phyloP scores from a whole-genome alignment of 2,329 filamentous ascomycete species.

The Talaromyces sp. region DNA sequence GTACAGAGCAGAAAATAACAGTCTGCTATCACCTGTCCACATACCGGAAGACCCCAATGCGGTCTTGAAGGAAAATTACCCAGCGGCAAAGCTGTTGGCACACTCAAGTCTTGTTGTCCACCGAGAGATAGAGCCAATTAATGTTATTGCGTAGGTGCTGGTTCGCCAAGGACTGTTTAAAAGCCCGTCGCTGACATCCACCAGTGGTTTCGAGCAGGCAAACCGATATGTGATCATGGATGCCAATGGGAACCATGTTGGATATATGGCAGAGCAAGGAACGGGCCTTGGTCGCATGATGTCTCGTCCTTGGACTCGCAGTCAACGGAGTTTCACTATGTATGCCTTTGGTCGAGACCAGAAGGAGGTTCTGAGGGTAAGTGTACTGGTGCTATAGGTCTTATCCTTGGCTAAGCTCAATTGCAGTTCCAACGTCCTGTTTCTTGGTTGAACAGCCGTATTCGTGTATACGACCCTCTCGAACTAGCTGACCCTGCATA shows the following conservation, averaged over 20 bases:
- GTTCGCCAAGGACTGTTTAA: background rate
- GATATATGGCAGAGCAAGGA: slow-evolving; percentile 60
- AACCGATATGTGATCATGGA: slow-evolving; percentile 63
- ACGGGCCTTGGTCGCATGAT: slow-evolving; percentile 52
- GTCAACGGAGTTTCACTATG: slow-evolving; percentile 58
- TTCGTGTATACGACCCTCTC: slow-evolving; percentile 51
- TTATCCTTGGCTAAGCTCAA: background rate
- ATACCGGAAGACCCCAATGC: slow-evolving; percentile 56
- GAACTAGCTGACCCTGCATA: slow-evolving; percentile 26
- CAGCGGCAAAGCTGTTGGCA: slow-evolving; percentile 51
- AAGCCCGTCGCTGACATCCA: background rate
- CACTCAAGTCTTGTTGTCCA: slow-evolving; percentile 59
- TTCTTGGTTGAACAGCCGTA: slow-evolving; percentile 57
- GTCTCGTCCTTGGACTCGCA: slow-evolving; percentile 55
- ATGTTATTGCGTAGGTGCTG: slow-evolving; percentile 48
- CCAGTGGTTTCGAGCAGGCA: slow-evolving; percentile 58
- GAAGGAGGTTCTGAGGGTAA: slow-evolving; percentile 52
- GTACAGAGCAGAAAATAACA: slow-evolving; percentile 42
- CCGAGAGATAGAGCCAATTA: slow-evolving; percentile 60
- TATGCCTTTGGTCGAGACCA: slow-evolving; percentile 59
- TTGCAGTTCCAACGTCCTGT: slow-evolving; percentile 56
- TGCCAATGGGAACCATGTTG: slow-evolving; percentile 56
- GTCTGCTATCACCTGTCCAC: slow-evolving; percentile 54
- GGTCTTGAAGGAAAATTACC: slow-evolving; percentile 53
- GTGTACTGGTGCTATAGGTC: slow-evolving; percentile 5